Evolutionary conservation across 768 basidiomycete genomes (phyloP).

Genomic region (Serendipita vermifera): DNA sequence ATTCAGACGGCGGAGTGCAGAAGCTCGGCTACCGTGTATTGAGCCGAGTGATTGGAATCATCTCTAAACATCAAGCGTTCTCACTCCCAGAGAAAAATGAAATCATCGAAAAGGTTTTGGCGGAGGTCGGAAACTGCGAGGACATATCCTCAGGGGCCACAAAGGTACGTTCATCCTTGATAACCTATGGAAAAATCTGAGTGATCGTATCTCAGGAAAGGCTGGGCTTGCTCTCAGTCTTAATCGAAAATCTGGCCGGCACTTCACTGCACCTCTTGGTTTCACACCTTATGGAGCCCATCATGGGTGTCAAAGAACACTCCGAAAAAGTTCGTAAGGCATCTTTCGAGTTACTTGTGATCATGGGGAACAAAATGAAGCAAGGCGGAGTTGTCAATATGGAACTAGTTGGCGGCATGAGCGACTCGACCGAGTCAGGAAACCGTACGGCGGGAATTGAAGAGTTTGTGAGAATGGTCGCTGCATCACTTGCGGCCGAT

Average conservation of each 20-base stretch:
- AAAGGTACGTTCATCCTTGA: slow-evolving; percentile 37
- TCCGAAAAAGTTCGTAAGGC: slow-evolving; percentile 82
- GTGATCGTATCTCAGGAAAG: slow-evolving; percentile 56
- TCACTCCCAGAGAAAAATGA: background rate
- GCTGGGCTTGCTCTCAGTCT: slow-evolving; percentile 53
- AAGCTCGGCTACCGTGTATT: slow-evolving; percentile 91
- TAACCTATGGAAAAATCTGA: slow-evolving; percentile 12
- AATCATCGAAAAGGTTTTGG: background rate
- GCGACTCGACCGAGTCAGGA: slow-evolving; percentile 45
- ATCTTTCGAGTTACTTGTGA: slow-evolving; percentile 80
- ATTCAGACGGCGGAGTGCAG: slow-evolving; percentile 77
- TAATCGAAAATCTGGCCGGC: slow-evolving; percentile 56
- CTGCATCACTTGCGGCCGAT: slow-evolving; percentile 84
- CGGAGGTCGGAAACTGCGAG: slow-evolving; percentile 40
- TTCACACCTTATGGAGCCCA: slow-evolving; percentile 82
- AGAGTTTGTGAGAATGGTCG: slow-evolving; percentile 94
- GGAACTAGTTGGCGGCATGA: slow-evolving; percentile 69
- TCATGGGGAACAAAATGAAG: slow-evolving; percentile 88
- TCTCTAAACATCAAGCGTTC: background rate
- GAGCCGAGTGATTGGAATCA: slow-evolving; percentile 49
- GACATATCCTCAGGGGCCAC: slow-evolving; percentile 74
- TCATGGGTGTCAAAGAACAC: slow-evolving; percentile 92
- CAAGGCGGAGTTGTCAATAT: slow-evolving; percentile 72
- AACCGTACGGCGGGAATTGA: slow-evolving; percentile 50
- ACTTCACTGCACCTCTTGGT: slow-evolving; percentile 73